A percentile compares a stretch with the other conserved stretches of the same genome.
These are phyloP conservation scores for Ceratocystis eucalypticola DNA, from an alignment of 2,329 filamentous ascomycete species.

Conservation along the genomic window DNA sequence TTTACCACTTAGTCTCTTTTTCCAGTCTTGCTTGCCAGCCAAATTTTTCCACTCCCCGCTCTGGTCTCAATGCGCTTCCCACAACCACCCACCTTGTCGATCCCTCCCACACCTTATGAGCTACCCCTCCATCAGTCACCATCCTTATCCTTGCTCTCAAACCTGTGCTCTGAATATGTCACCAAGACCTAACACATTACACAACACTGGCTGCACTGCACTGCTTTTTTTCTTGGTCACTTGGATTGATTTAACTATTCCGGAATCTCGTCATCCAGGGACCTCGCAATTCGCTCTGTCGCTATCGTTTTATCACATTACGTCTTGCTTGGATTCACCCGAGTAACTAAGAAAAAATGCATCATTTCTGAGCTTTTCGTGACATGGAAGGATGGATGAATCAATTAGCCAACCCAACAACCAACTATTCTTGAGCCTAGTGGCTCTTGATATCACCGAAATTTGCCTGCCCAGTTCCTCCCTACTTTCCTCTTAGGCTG, in stretches of 20 bases:
- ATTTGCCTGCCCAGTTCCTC: not conserved
- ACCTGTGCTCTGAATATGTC: conserved; percentile 9
- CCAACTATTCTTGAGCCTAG: too few species aligned
- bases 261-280: too few species aligned
- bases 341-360: too few species aligned
- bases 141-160: conserved; percentile 14
- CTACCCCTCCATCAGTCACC: conserved; percentile 17
- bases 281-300: too few species aligned
- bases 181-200: not conserved
- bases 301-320: too few species aligned
- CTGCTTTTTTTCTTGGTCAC: not conserved
- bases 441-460: too few species aligned
- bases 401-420: too few species aligned
- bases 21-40: not conserved
- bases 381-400: too few species aligned
- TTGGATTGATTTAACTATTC: not conserved
- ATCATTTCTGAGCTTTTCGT: too few species aligned
- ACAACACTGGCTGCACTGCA: not conserved
- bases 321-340: too few species aligned
- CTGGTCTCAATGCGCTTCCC: conserved; percentile 17
- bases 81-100: conserved; percentile 13
- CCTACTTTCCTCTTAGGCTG: not conserved
- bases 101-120: conserved; percentile 15
- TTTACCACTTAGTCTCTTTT: not conserved
- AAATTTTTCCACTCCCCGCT: conserved; percentile 19